Evolutionary conservation across 2,329 filamentous ascomycete species (phyloP).

Genomic region (Alternaria metachromatica): DNA sequence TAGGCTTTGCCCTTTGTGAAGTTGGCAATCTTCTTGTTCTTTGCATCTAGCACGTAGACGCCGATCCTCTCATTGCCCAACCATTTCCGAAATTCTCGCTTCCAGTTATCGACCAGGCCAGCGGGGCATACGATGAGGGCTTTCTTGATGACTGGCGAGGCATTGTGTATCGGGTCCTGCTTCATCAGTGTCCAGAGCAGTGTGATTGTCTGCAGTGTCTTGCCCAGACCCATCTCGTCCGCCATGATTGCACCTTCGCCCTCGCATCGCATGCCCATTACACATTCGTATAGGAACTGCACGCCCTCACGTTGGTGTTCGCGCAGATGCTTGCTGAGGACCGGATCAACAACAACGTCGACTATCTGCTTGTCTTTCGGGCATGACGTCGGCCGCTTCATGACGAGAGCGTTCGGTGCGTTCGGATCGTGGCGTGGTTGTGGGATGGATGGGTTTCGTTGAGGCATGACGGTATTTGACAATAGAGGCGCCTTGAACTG

Average conservation of each 20-base stretch:
- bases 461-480: constrained; percentile 58
- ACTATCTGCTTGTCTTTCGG: constrained; percentile 70
- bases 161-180: constrained; percentile 70
- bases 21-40: constrained; percentile 67
- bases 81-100: constrained; percentile 76
- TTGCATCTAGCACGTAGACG: constrained; percentile 67
- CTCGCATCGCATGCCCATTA: constrained; percentile 73
- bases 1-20: constrained; percentile 74
- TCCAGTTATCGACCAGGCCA: constrained; percentile 75
- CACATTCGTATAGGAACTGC: constrained; percentile 75
- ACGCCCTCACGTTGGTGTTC: constrained; percentile 74
- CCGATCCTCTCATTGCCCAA: constrained; percentile 73
- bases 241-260: constrained; percentile 74
- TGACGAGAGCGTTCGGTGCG: constrained; percentile 67
- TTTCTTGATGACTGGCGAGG: constrained; percentile 68
- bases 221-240: constrained; percentile 78
- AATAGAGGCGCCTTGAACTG: constrained; percentile 70
- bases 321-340: constrained; percentile 67
- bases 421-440: constrained; percentile 70
- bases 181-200: constrained; percentile 75
- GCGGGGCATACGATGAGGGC: constrained; percentile 77
- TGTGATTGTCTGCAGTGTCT: constrained; percentile 75
- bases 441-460: constrained; percentile 56
- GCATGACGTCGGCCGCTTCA: constrained; percentile 65
- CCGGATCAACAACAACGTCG: constrained; percentile 75